Conservation (phyloP, 169 alveolate genomes). For the Ichthyophthirius multifiliis region DNA sequence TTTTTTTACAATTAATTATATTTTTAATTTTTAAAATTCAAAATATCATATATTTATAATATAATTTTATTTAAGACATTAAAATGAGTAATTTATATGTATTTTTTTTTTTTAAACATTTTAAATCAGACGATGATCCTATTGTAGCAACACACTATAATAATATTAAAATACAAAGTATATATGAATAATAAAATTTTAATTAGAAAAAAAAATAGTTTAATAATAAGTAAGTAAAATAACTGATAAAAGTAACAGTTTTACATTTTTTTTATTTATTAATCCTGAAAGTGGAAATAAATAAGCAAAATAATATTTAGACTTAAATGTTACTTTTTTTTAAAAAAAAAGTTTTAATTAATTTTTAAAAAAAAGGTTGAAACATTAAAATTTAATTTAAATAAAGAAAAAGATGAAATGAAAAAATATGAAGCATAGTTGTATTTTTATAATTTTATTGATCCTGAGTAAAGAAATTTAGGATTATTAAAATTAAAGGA, state of each 20-base stretch:
- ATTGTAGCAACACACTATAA: too few species aligned
- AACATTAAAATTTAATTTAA: neutral
- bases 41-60: too few species aligned
- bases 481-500: neutral
- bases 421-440: neutral
- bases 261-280: slow-evolving; percentile 16
- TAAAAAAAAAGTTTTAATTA: neutral
- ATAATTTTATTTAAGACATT: too few species aligned
- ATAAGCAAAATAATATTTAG: slow-evolving; percentile 19
- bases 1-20: too few species aligned
- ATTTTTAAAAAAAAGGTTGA: neutral
- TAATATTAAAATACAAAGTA: too few species aligned
- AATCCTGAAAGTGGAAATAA: slow-evolving; percentile 42
- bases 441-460: neutral
- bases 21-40: too few species aligned
- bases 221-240: too few species aligned
- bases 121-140: too few species aligned
- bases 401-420: neutral
- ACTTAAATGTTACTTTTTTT: slow-evolving; percentile 5
- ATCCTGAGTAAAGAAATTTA: neutral
- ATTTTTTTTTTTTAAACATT: too few species aligned
- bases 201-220: too few species aligned
- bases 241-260: neutral
- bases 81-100: too few species aligned
- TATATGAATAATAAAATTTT: too few species aligned